phyloP scores from a whole-genome alignment of 2,329 filamentous ascomycete species.

The Domatiomyces globalis region DNA sequence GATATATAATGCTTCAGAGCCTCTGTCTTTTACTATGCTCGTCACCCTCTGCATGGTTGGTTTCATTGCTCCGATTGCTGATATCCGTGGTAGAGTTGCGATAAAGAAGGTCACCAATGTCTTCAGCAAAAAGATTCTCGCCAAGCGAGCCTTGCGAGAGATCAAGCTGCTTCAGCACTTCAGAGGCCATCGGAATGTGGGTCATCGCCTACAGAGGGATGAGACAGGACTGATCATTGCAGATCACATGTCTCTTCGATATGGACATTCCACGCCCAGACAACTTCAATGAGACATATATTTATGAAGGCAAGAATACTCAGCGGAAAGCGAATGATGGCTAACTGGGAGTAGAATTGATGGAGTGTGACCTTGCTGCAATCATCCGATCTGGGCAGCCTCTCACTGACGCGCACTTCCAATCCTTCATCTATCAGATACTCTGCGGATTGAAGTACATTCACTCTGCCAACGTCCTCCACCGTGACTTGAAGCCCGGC shows the following conservation, averaged over 20 bases:
- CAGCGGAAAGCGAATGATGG: background rate
- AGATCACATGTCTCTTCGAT: slow-evolving; percentile 98
- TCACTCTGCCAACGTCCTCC: slow-evolving; percentile 93
- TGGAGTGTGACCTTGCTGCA: slow-evolving; percentile 96
- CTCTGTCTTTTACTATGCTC: background rate
- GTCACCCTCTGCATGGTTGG: slow-evolving; percentile 9
- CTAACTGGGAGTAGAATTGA: slow-evolving; percentile 54
- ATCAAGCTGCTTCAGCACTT: slow-evolving; percentile 99
- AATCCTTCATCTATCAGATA: slow-evolving; percentile 99
- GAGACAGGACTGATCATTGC: slow-evolving; percentile 25
- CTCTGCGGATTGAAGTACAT: slow-evolving; percentile 98
- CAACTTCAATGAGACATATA: slow-evolving; percentile 97
- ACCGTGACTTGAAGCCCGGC: slow-evolving; percentile 91
- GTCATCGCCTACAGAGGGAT: slow-evolving; percentile 20
- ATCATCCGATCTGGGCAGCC: slow-evolving; percentile 97
- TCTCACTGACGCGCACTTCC: slow-evolving; percentile 95
- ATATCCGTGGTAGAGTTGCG: slow-evolving; percentile 83
- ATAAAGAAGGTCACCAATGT: slow-evolving; percentile 99
- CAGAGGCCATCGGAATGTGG: slow-evolving; percentile 71
- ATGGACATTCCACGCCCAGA: slow-evolving; percentile 98
- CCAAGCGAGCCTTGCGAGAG: slow-evolving; percentile 92
- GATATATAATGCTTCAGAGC: background rate
- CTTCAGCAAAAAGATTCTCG: slow-evolving; percentile 99
- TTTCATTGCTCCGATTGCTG: slow-evolving; percentile 82
- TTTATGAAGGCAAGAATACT: slow-evolving; percentile 69